Evolutionary conservation across 2,329 filamentous ascomycete genomes (phyloP), one percentile per base, ranked within the genome.

Genomic region (Colletotrichum limetticola): DNA sequence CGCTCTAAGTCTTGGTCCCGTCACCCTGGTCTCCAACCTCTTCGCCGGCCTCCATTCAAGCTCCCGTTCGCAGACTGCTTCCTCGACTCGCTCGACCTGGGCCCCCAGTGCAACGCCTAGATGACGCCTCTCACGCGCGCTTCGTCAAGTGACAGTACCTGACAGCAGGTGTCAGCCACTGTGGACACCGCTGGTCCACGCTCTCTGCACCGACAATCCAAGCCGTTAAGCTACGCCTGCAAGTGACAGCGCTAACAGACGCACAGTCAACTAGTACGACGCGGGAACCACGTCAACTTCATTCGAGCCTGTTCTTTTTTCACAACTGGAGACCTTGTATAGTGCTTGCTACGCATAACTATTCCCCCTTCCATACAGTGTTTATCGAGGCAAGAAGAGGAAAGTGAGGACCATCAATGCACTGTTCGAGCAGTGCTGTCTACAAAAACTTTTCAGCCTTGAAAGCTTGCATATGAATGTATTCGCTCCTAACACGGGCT

Each of bases 161-260:
- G 66, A 61, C 53, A 59, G 66, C 70, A 72, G 66, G 59, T 61
- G 70, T 37, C 60, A 60, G 56, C 49, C 66, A 46, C 53, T 49
- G 46, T 72, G 70, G 66, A 52, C 60, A 57, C 53, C 8, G 26
- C 42, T 70, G 16, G 66, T 65, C 70, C 69, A 26, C 58, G 55
- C 53, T 42, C 57, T 58, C 57, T 61, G 68, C 68, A 60, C 46
- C 58, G 57, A 61, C 57, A 68, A 68, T 59, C 58, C 69, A 57
- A 37, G 65, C 70, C 66, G 70, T 70, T 72, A 26, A 60, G 61
- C 60, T 70, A 57, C n/a, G 59, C 35, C 69, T 72, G 70, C 66
- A 70, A 72, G 70, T 72, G 66, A 70, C 70, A 60, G 53, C 70
- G 59, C 66, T 69, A 72, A 65, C 26, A 59, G 70, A 60, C 49